Evolutionary conservation across 768 basidiomycete species (phyloP).

Genomic region (Boletus coccyginus): DNA sequence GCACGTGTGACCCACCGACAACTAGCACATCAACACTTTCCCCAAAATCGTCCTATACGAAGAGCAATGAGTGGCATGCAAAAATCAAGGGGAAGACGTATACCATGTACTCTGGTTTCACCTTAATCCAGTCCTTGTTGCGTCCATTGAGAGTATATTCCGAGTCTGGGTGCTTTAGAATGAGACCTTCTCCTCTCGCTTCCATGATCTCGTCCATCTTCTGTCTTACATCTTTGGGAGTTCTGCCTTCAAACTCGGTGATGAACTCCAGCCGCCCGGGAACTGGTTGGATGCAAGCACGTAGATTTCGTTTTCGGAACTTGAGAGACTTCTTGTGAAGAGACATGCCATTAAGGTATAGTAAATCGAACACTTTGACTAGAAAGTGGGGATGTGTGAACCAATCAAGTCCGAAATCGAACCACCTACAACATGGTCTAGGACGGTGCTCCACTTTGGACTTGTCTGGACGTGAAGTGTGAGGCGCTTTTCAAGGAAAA

Average conservation of each 20-base stretch:
- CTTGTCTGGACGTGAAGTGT: slow-evolving; percentile 47
- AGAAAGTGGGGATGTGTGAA: neutral
- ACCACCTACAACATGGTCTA: slow-evolving; percentile 82
- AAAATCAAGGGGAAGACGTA: slow-evolving; percentile 2
- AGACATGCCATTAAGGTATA: slow-evolving; percentile 83
- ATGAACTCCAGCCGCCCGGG: slow-evolving; percentile 81
- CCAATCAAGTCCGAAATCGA: neutral
- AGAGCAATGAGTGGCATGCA: neutral
- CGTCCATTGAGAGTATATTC: slow-evolving; percentile 85
- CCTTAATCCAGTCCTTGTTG: slow-evolving; percentile 93
- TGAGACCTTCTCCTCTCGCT: slow-evolving; percentile 85
- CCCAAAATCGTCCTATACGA: slow-evolving; percentile 76
- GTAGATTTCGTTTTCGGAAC: slow-evolving; percentile 78
- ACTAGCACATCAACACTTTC: slow-evolving; percentile 93
- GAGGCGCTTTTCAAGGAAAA: neutral
- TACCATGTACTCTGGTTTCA: slow-evolving; percentile 88
- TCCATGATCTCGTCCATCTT: slow-evolving; percentile 85
- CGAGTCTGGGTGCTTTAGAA: slow-evolving; percentile 82
- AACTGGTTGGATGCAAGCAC: slow-evolving; percentile 62
- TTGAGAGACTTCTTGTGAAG: slow-evolving; percentile 68
- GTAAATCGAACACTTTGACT: slow-evolving; percentile 97
- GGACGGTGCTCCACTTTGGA: slow-evolving; percentile 69
- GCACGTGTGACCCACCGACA: slow-evolving; percentile 53
- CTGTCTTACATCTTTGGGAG: slow-evolving; percentile 75
- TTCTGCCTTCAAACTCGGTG: slow-evolving; percentile 67